Evolutionary conservation across 768 basidiomycete species (phyloP).

Genomic region (Phaeotremella skinneri): DNA sequence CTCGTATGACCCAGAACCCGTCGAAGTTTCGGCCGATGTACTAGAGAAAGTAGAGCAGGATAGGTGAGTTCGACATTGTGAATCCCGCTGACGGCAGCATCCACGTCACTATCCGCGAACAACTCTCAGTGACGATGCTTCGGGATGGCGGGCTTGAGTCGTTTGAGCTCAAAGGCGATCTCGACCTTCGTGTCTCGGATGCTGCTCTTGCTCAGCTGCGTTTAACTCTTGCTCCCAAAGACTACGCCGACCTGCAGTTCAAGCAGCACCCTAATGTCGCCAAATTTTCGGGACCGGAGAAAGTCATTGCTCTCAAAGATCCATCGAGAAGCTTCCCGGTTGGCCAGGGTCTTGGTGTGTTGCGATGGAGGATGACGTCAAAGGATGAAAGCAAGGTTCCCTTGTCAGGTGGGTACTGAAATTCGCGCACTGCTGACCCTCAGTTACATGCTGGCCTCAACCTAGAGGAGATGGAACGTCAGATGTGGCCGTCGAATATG

Average conservation of each 20-base stretch:
- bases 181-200: constrained; percentile 84
- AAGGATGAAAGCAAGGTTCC: constrained; percentile 91
- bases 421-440: constrained; percentile 8
- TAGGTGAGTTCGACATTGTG: constrained; percentile 58
- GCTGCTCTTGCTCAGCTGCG: constrained; percentile 68
- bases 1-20: constrained; percentile 54
- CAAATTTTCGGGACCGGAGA: constrained; percentile 66
- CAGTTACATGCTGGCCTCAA: constrained; percentile 97
- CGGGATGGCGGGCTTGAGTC: constrained; percentile 88
- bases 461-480: constrained; percentile 86
- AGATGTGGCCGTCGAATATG: constrained; percentile 95
- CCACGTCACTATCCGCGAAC: constrained; percentile 81
- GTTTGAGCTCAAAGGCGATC: constrained; percentile 90
- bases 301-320: constrained; percentile 80
- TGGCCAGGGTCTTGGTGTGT: constrained; percentile 72
- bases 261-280: constrained; percentile 95
- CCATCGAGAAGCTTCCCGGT: constrained; percentile 78
- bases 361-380: constrained; percentile 88
- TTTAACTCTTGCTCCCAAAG: constrained; percentile 61
- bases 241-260: constrained; percentile 71
- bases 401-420: constrained; percentile 69
- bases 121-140: constrained; percentile 71
- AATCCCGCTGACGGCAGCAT: constrained; percentile 58
- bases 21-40: constrained; percentile 49
- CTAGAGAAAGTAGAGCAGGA: constrained; percentile 73